Evolutionary conservation across 306 rosid species (phyloP).

Genomic region (Pterocarpus macrocarpus): DNA sequence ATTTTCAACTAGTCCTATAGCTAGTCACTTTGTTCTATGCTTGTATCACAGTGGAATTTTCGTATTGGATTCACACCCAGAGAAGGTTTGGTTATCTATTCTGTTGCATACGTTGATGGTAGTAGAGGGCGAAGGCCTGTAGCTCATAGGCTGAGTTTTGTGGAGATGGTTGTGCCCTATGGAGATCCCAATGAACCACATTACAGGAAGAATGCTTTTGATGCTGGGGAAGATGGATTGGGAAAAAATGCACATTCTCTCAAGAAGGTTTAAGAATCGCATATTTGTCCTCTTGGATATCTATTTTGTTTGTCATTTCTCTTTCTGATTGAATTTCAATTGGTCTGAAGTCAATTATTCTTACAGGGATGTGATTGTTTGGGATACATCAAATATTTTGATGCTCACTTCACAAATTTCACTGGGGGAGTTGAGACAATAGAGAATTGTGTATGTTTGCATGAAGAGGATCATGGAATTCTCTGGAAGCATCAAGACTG

Average conservation of each 20-base stretch:
- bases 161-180: constrained; percentile 93
- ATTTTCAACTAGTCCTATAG: constrained; percentile 24
- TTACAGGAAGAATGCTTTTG: constrained; percentile 84
- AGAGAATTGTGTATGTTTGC: constrained; percentile 83
- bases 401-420: constrained; percentile 85
- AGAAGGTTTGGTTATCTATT: constrained; percentile 85
- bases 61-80: constrained; percentile 86
- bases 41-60: constrained; percentile 74
- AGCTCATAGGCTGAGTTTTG: constrained; percentile 86
- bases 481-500: constrained; percentile 96
- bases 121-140: constrained; percentile 86
- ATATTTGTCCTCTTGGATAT: constrained; percentile 23
- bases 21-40: constrained; percentile 28
- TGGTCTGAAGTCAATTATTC: constrained; percentile 39
- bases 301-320: constrained; percentile 24
- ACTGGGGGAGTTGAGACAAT: constrained; percentile 83
- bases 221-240: constrained; percentile 87
- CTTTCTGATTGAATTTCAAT: constrained; percentile 5
- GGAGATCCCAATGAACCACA: constrained; percentile 91
- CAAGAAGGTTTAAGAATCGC: constrained; percentile 62
- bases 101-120: constrained; percentile 87
- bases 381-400: constrained; percentile 83
- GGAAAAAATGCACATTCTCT: constrained; percentile 91
- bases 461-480: constrained; percentile 88
- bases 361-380: constrained; percentile 85